Percentiles rank a stretch among this genome's conserved stretches.
These are phyloP conservation scores for Eragrostis nindensis DNA, from an alignment of 176 grass and related monocot species.

Conservation along the genomic window DNA sequence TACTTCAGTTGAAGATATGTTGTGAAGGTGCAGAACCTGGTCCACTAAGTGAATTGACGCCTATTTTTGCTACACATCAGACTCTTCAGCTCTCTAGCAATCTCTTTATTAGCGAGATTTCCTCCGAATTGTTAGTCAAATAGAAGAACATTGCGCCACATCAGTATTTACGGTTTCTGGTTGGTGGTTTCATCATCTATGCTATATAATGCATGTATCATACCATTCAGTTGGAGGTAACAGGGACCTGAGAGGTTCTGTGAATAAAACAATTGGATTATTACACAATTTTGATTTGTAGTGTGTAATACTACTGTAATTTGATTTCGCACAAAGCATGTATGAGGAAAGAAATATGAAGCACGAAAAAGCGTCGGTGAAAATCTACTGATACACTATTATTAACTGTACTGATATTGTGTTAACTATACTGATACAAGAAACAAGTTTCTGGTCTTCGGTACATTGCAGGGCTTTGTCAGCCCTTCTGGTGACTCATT, in stretches of 20 bases:
- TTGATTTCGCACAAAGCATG: constrained; percentile 12
- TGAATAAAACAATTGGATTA: background rate
- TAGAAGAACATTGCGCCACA: background rate
- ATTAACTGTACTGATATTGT: background rate
- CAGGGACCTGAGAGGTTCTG: background rate
- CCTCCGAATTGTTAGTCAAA: background rate
- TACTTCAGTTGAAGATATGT: constrained; percentile 11
- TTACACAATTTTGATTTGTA: constrained; percentile 6
- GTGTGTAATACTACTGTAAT: constrained; percentile 39
- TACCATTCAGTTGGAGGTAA: background rate
- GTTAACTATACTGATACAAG: no score
- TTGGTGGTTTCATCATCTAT: background rate
- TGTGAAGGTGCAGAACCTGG: constrained; percentile 10
- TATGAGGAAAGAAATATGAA: background rate
- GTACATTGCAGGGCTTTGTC: no score
- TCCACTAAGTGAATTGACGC: background rate
- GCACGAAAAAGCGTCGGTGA: background rate
- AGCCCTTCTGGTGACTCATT: no score
- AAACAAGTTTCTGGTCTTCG: no score
- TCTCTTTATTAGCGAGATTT: background rate
- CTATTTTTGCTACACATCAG: background rate
- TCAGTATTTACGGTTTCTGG: background rate
- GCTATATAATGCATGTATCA: background rate
- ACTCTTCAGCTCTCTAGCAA: constrained; percentile 20
- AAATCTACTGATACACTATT: background rate